Evolutionary conservation across 139 green algal species (phyloP), one percentile per base, ranked within the genome.

Genomic region (Volvox reticuliferus): DNA sequence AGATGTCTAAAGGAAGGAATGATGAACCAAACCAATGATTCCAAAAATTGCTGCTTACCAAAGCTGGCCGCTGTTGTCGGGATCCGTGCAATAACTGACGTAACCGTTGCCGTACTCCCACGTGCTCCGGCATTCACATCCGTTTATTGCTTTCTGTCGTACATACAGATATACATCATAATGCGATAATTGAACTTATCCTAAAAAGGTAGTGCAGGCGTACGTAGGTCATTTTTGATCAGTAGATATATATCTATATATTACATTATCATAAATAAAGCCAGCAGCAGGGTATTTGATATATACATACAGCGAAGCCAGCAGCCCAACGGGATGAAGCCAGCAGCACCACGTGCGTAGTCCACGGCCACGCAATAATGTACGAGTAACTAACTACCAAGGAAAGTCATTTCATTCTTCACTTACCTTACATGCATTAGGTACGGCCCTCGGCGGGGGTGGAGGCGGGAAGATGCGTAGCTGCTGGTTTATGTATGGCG

Each of bases 121-220:
- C 12, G 62, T 88, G 82, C 50, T 62, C 21, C 82, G 82, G 82
- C 82, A 88, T 33, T 77, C 62, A 62, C 82, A 88, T 30, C 82
- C 82, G 62, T n/a, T 50, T 0, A 16, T 32, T 12, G 62, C 19
- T 77, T 78, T 77, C 82, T 88, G 82, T 33, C 28, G 67, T 75
- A 28, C 67, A 28, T 55, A 55, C 44, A 55, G 9, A 55, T 55
- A 55, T 5, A 55, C 44, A 5, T 55, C 44, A 55, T 55, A 9
- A 55, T 55, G 44, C 5, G 44, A 55, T 9, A 55, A 55, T 55
- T 55, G 44, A 55, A 9, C 44, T 55, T 55, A 55, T 55, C 44
- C 9, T 9, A 14, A 5, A 5, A 55, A 55, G 44, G 5, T 55
- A 9, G 44, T 5, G 5, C 44, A 55, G 44, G 44, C 44, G 44